Evolutionary conservation across 2,329 filamentous ascomycete genomes (phyloP).

Genomic region (Xylariaceae sp.): DNA sequence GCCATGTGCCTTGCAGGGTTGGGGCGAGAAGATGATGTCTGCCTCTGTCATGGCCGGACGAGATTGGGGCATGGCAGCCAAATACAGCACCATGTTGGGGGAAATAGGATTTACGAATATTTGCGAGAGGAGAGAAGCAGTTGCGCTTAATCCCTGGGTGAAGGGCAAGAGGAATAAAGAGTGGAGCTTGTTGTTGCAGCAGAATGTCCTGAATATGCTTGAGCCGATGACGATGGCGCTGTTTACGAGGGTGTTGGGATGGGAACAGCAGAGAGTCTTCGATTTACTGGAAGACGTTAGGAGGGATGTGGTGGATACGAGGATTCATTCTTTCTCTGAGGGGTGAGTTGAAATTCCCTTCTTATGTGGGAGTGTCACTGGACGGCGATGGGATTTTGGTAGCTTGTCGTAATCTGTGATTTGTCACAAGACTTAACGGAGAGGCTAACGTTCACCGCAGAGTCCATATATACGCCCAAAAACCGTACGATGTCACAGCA

Average conservation of each 20-base stretch:
- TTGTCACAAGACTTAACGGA: not conserved
- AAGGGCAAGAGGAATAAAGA: constrained; percentile 21
- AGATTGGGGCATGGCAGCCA: constrained; percentile 18
- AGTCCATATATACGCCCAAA: constrained; percentile 17
- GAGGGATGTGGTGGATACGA: constrained; percentile 19
- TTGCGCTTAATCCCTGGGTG: constrained; percentile 23
- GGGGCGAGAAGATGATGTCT: constrained; percentile 20
- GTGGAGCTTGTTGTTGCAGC: constrained; percentile 20
- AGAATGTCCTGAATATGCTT: constrained; percentile 20
- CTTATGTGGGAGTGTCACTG: not conserved
- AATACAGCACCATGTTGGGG: constrained; percentile 18
- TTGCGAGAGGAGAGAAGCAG: constrained; percentile 16
- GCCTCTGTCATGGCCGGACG: constrained; percentile 19
- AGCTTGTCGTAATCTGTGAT: not conserved
- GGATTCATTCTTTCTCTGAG: constrained; percentile 23
- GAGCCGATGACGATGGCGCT: constrained; percentile 25
- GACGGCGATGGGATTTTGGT: too few relatives aligned
- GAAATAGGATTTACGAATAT: constrained; percentile 21
- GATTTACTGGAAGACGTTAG: constrained; percentile 21
- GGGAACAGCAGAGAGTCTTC: constrained; percentile 13
- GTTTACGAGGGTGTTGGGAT: constrained; percentile 23
- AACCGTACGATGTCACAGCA: constrained; percentile 2
- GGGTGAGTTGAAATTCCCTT: constrained; percentile 13
- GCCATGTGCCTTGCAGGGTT: constrained; percentile 20
- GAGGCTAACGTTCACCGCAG: constrained; percentile 3